A percentile compares a stretch with the other conserved stretches of the same genome.
phyloP scores from a whole-genome alignment of 1,139 yeast genomes.

The Nakaseomyces nivariensis region DNA sequence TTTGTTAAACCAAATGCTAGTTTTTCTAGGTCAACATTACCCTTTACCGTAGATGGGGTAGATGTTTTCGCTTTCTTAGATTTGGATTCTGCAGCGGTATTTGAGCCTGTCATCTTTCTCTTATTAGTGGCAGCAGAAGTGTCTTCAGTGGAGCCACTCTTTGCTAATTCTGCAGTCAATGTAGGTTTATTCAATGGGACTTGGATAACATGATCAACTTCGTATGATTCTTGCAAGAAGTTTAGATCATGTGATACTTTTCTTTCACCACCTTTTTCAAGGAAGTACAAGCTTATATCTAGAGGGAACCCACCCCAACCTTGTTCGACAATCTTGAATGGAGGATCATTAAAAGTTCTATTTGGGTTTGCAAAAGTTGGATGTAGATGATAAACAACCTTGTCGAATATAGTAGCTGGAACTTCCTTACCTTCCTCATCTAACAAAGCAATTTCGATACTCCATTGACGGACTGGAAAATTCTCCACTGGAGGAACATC shows the following conservation, averaged over 20 bases:
- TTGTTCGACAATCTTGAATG: constrained; percentile 84
- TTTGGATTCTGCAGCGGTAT: constrained; percentile 34
- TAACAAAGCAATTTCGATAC: constrained; percentile 62
- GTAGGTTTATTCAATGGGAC: constrained; percentile 73
- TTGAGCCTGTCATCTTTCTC: constrained; percentile 33
- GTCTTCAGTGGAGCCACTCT: constrained; percentile 59
- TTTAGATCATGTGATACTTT: constrained; percentile 83
- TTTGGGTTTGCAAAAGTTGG: constrained; percentile 91
- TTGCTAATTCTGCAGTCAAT: constrained; percentile 61
- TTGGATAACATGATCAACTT: constrained; percentile 63
- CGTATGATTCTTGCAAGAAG: constrained; percentile 67
- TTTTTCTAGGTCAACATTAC: constrained; percentile 76
- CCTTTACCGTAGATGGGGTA: constrained; percentile 41
- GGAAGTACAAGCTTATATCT: constrained; percentile 64
- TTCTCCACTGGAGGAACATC: constrained; percentile 85
- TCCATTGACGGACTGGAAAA: constrained; percentile 95
- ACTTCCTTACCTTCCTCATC: constrained; percentile 74
- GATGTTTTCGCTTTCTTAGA: constrained; percentile 52
- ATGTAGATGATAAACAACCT: constrained; percentile 85
- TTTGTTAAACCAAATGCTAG: constrained; percentile 85
- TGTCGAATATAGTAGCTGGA: constrained; percentile 84
- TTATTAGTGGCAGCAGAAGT: constrained; percentile 19
- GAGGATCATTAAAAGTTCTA: constrained; percentile 70
- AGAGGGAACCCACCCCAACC: constrained; percentile 99
- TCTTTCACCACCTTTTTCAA: constrained; percentile 83